Percentiles rank a stretch among this genome's conserved stretches.
These are phyloP conservation scores for Thalassia testudinum DNA, from an alignment of 116 monocot genomes.

Conservation along the genomic window DNA sequence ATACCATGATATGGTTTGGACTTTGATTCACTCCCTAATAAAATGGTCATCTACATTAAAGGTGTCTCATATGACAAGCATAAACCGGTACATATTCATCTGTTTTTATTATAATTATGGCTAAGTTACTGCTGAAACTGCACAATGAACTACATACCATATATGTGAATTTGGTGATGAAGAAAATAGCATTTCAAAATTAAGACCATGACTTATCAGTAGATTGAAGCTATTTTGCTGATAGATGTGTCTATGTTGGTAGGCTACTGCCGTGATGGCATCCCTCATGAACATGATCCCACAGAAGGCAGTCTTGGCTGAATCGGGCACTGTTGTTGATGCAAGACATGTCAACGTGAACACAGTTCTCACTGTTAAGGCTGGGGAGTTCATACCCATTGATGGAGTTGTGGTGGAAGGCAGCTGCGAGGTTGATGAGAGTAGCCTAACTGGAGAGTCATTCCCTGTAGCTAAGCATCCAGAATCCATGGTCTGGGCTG, in stretches of 20 bases:
- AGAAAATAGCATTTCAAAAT: no score
- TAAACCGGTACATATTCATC: no score
- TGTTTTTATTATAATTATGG: no score
- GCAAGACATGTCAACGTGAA: constrained; percentile 42
- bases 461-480: constrained; percentile 74
- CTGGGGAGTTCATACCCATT: constrained; percentile 84
- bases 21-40: no score
- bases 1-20: no score
- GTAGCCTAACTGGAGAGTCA: constrained; percentile 80
- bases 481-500: constrained; percentile 76
- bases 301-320: constrained; percentile 78
- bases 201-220: neutral
- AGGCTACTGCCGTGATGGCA: constrained; percentile 86
- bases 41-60: no score
- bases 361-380: constrained; percentile 71
- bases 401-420: constrained; percentile 83
- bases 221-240: neutral
- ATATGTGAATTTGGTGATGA: no score
- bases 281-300: constrained; percentile 80
- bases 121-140: no score
- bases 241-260: neutral
- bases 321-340: constrained; percentile 47
- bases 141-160: no score
- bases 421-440: constrained; percentile 70
- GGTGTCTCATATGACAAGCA: no score